Conservation (phyloP, 1,284 basidiomycete species). For the Puccinia coronata region DNA sequence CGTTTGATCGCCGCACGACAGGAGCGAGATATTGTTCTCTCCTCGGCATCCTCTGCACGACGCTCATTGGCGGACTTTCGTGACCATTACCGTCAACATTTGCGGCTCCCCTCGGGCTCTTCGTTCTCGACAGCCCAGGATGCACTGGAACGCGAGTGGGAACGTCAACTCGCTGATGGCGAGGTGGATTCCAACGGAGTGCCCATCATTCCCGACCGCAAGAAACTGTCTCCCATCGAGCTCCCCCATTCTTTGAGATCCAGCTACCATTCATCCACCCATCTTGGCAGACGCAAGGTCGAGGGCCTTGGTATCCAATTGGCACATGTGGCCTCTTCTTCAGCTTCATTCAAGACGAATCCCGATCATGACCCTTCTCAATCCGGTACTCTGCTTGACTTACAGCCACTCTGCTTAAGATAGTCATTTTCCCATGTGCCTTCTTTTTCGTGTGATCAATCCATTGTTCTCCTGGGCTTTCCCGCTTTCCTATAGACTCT, state of each 20-base stretch:
- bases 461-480: too few relatives aligned
- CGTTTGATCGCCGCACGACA: background rate
- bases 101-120: background rate
- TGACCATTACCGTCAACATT: background rate
- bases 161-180: constrained; percentile 37
- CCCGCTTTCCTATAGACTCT: too few relatives aligned
- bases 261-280: background rate
- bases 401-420: background rate
- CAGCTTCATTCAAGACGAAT: background rate
- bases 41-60: background rate
- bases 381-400: background rate
- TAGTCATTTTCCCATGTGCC: too few relatives aligned
- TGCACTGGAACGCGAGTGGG: constrained; percentile 30
- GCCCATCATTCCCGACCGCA: background rate
- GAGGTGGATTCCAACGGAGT: constrained; percentile 36
- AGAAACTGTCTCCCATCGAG: background rate
- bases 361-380: background rate
- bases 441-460: too few relatives aligned
- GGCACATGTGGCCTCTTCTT: background rate
- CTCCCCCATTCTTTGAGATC: background rate
- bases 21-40: background rate
- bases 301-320: constrained; percentile 38
- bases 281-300: constrained; percentile 41
- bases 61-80: background rate
- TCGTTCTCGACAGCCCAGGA: background rate